Conservation (phyloP, 2,329 filamentous ascomycete genomes). For the Sarocladium strictum region DNA sequence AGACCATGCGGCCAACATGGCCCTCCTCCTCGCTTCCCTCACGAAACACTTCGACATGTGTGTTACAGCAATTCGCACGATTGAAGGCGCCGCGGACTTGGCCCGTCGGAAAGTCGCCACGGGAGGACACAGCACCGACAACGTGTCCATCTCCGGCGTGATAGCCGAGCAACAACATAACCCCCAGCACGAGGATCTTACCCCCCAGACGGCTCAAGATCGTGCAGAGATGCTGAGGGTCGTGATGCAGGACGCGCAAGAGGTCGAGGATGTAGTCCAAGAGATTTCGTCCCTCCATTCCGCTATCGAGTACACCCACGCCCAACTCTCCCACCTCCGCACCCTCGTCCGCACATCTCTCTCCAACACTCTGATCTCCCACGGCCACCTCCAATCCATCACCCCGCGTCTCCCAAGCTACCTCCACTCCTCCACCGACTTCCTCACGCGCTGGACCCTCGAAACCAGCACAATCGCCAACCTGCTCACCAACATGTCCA, state of each 20-base stretch:
- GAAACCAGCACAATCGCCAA: slow-evolving; percentile 64
- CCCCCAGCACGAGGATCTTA: slow-evolving; percentile 44
- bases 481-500: slow-evolving; percentile 70
- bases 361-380: slow-evolving; percentile 53
- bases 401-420: slow-evolving; percentile 60
- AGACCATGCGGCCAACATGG: slow-evolving; percentile 74
- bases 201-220: slow-evolving; percentile 70
- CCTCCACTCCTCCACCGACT: slow-evolving; percentile 58
- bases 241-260: slow-evolving; percentile 62
- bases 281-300: slow-evolving; percentile 70
- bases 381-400: slow-evolving; percentile 61
- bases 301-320: slow-evolving; percentile 70
- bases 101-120: slow-evolving; percentile 61
- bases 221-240: slow-evolving; percentile 78
- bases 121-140: slow-evolving; percentile 19
- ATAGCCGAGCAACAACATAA: slow-evolving; percentile 48
- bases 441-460: slow-evolving; percentile 63
- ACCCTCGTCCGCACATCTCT: slow-evolving; percentile 44
- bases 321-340: slow-evolving; percentile 57
- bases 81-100: slow-evolving; percentile 69
- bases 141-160: slow-evolving; percentile 62
- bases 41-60: slow-evolving; percentile 90
- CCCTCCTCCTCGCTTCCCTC: slow-evolving; percentile 70
- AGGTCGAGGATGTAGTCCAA: slow-evolving; percentile 60
- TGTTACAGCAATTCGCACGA: slow-evolving; percentile 84